These are phyloP conservation scores for Corniculantispora saksenae DNA, from an alignment of 2,329 filamentous ascomycete genomes.

Conservation along the genomic window DNA sequence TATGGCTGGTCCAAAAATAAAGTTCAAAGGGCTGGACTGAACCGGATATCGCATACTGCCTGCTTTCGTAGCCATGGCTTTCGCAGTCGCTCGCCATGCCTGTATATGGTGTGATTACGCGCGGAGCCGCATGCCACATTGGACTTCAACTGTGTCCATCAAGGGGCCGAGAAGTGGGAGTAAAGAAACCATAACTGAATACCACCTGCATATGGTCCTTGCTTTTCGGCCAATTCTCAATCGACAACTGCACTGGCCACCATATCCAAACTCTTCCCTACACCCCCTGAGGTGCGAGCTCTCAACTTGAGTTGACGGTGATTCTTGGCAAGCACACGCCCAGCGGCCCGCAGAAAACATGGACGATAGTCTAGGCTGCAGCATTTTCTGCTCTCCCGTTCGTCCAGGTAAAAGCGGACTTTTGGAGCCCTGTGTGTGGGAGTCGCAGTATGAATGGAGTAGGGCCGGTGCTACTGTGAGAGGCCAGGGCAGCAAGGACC, in stretches of 20 bases:
- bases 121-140: background rate
- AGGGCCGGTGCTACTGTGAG: background rate
- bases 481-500: background rate
- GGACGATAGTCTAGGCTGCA: constrained; percentile 6
- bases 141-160: too few species aligned
- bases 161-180: background rate
- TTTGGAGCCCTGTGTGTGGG: background rate
- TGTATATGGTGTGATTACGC: background rate
- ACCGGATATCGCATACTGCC: background rate
- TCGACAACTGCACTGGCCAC: too few species aligned
- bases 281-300: too few species aligned
- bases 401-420: background rate
- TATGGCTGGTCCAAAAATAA: background rate
- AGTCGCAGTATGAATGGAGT: constrained; percentile 10
- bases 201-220: background rate
- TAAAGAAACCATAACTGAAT: background rate
- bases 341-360: constrained; percentile 2
- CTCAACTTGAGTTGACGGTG: too few species aligned
- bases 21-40: background rate
- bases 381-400: constrained; percentile 11
- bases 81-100: background rate
- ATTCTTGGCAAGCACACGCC: too few species aligned
- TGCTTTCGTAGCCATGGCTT: too few species aligned
- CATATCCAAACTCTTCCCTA: too few species aligned
- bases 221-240: background rate